Conservation (phyloP, 1,284 basidiomycete genomes). For the Exobasidium rhododendri region DNA sequence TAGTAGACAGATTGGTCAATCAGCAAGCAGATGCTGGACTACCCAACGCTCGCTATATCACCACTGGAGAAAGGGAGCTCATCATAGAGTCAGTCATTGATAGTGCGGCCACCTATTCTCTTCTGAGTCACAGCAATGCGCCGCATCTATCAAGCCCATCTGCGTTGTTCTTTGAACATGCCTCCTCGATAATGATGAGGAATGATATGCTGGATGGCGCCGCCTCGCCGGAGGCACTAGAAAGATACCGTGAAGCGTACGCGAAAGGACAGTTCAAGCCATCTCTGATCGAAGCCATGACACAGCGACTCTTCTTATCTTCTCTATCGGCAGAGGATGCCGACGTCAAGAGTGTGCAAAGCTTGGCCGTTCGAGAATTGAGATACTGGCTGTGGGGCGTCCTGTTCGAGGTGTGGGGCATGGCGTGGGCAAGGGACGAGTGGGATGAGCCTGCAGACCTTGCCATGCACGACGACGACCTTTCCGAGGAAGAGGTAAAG, state of each 20-base stretch:
- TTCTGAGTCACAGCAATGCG: conserved; percentile 25
- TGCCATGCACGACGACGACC: conserved; percentile 13
- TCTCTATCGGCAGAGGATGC: conserved; percentile 36
- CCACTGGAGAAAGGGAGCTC: conserved; percentile 30
- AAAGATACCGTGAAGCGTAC: conserved; percentile 29
- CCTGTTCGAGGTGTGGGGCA: conserved; percentile 38
- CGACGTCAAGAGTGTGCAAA: conserved; percentile 29
- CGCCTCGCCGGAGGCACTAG: conserved; percentile 7
- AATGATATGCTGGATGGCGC: background rate
- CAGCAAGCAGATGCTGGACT: background rate
- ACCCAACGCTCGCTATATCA: conserved; percentile 17
- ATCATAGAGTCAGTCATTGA: conserved; percentile 39
- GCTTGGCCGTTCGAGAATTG: conserved; percentile 26
- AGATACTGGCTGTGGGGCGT: conserved; percentile 30
- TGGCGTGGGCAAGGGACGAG: conserved; percentile 40
- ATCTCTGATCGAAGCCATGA: conserved; percentile 25
- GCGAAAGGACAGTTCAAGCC: conserved; percentile 22
- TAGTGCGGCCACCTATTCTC: conserved; percentile 35
- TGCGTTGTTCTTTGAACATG: conserved; percentile 25
- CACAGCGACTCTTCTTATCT: conserved; percentile 23
- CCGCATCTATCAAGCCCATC: conserved; percentile 26
- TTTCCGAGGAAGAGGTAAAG: background rate
- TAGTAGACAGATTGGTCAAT: conserved; percentile 18
- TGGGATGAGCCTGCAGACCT: conserved; percentile 26
- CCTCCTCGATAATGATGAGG: background rate